These are phyloP conservation scores for Magnolia sinica DNA, from an alignment of 164 flowering plant genomes.

Conservation along the genomic window DNA sequence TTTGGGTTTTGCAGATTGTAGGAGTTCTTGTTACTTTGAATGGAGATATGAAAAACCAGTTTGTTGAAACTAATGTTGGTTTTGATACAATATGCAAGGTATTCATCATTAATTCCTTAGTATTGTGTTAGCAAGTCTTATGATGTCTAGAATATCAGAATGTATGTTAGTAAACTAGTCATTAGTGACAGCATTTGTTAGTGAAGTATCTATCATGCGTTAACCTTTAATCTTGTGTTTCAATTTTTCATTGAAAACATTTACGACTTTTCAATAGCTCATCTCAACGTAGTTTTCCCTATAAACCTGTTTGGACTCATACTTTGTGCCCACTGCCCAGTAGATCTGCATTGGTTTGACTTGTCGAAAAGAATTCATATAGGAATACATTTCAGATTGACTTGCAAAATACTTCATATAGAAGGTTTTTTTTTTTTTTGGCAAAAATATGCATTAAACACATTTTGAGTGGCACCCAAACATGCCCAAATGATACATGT, in stretches of 20 bases:
- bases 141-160: neutral
- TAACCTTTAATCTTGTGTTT: neutral
- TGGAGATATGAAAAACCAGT: conserved; percentile 95
- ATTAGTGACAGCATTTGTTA: neutral
- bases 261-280: too few relatives aligned
- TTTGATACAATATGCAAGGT: conserved; percentile 99
- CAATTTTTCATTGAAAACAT: neutral
- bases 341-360: too few relatives aligned
- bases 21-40: conserved; percentile 96
- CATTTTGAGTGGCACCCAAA: too few relatives aligned
- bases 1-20: conserved; percentile 61
- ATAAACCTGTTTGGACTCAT: too few relatives aligned
- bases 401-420: too few relatives aligned
- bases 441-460: too few relatives aligned
- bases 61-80: conserved; percentile 95
- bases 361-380: too few relatives aligned
- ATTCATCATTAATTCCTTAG: conserved; percentile 11
- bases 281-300: too few relatives aligned
- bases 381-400: too few relatives aligned
- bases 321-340: too few relatives aligned
- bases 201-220: neutral
- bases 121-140: neutral
- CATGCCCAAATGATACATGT: too few relatives aligned
- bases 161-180: neutral
- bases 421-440: too few relatives aligned